phyloP scores from a whole-genome alignment of 108 stramenopile genomes.

The Schizochytrium sp. region DNA sequence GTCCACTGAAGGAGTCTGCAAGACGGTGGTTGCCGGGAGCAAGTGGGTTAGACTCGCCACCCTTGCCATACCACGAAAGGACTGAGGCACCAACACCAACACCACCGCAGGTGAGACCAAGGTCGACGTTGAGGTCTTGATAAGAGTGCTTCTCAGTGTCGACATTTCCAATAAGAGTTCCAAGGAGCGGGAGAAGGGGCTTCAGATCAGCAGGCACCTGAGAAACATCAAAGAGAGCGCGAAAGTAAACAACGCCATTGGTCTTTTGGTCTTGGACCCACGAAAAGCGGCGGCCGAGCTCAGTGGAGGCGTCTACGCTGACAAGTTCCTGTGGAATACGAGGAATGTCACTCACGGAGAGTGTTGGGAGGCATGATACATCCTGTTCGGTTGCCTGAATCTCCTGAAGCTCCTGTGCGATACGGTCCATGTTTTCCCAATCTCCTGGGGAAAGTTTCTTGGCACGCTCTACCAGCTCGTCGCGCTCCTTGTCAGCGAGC shows the following conservation, averaged over 20 bases:
- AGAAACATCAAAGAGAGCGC: constrained; percentile 45
- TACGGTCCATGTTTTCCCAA: constrained; percentile 1
- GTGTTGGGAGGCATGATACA: constrained; percentile 49
- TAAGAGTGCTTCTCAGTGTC: constrained; percentile 33
- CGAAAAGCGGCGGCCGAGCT: neutral
- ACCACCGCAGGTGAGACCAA: neutral
- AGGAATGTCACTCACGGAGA: constrained; percentile 23
- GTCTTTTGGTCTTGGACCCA: constrained; percentile 61
- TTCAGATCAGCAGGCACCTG: neutral
- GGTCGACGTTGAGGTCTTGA: constrained; percentile 21
- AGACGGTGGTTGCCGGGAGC: constrained; percentile 20
- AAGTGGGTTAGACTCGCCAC: neutral
- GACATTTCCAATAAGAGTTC: constrained; percentile 11
- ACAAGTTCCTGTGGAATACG: constrained; percentile 20
- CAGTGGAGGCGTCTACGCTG: constrained; percentile 16
- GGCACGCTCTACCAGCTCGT: neutral
- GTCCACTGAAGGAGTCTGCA: neutral
- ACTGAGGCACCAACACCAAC: neutral
- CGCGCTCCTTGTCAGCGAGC: constrained; percentile 32
- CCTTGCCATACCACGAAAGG: constrained; percentile 7
- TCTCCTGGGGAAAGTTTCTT: neutral
- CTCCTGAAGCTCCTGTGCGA: constrained; percentile 20
- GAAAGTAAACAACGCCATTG: constrained; percentile 55
- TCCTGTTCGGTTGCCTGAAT: constrained; percentile 45
- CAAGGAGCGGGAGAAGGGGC: constrained; percentile 17